Evolutionary conservation across 1,139 yeast species (phyloP), one percentile per base, ranked within the genome.

Genomic region (Yamadazyma mexicana): DNA sequence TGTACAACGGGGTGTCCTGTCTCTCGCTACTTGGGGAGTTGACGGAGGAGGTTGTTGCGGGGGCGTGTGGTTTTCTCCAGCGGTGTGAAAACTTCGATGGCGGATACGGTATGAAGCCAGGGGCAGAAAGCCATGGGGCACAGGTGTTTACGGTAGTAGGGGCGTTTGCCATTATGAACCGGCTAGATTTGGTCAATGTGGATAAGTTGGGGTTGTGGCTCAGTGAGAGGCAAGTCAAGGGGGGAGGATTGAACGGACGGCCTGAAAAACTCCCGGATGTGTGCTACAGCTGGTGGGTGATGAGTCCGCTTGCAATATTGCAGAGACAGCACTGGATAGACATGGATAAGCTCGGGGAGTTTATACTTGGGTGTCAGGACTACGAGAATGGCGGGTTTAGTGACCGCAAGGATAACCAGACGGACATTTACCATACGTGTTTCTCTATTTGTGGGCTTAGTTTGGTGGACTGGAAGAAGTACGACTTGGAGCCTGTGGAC

Each of bases 241-340:
- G 82, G 3, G 99, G 99, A 5, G 99, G 99, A 0, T 70, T 92
- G 40, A 92, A 92, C 57, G 99, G 99, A 0, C 76, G 99, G 36
- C 98, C 98, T 0, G 96, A 94, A 48, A 92, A 92, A 59, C 66
- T 91, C 18, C 97, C 98, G 0, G 99, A 92, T 61, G 96, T 87
- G 12, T 92, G 99, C 59, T 92, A 92, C 58, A 83, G 94, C 55
- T 94, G 98, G 98, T 92, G 98, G 98, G 96, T 89, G 5, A 62
- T 91, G 31, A 84, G 96, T 1, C 77, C 92, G 1, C 64, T 92
- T 37, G 77, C 87, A 0, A 83, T 91, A 39, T 66, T 92, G 18
- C 77, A 67, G 0, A 79, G 75, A 46, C 59, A 80, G 18, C 77
- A 84, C 45, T 89, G 96, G 91, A 84, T 94, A 15, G 83, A 88